A percentile compares a stretch with the other conserved stretches of the same genome.
These are phyloP conservation scores for Adenanthera pavonina DNA, from an alignment of 306 rosid genomes.

Conservation along the genomic window DNA sequence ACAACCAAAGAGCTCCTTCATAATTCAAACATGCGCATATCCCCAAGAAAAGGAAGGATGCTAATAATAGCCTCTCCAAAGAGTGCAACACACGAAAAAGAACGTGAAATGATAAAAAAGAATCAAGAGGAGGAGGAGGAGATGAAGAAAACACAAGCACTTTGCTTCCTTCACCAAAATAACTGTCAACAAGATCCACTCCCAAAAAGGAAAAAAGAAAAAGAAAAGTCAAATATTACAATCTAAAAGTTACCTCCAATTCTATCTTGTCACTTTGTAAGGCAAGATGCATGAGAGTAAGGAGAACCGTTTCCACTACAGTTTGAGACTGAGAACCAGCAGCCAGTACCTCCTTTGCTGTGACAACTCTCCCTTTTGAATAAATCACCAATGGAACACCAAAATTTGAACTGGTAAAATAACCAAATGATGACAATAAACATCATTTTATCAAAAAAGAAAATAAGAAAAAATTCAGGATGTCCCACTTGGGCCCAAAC, in stretches of 20 bases:
- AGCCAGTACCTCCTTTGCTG: constrained; percentile 77
- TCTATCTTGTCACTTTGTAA: constrained; percentile 84
- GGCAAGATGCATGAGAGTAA: constrained; percentile 90
- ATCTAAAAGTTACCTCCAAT: constrained; percentile 59
- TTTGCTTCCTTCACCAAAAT: constrained; percentile 15
- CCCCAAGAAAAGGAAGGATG: background rate
- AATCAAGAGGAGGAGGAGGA: too few relatives aligned
- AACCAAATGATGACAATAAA: constrained; percentile 29
- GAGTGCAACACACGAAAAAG: background rate
- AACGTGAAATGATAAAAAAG: constrained; percentile 5
- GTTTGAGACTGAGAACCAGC: constrained; percentile 79
- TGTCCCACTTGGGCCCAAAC: constrained; percentile 21
- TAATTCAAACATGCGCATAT: constrained; percentile 14
- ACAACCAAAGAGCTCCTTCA: constrained; percentile 7
- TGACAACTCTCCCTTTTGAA: constrained; percentile 63
- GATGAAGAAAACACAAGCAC: constrained; percentile 22
- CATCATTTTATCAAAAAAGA: background rate
- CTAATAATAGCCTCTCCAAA: constrained; percentile 3
- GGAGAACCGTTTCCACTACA: constrained; percentile 72
- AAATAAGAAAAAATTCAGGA: background rate
- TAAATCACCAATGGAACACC: constrained; percentile 73
- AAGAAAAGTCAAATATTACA: background rate
- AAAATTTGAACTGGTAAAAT: constrained; percentile 70
- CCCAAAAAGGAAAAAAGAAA: background rate
- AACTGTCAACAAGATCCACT: constrained; percentile 15